Conservation (phyloP, 441 rosid species). For the Mallotus repandus region DNA sequence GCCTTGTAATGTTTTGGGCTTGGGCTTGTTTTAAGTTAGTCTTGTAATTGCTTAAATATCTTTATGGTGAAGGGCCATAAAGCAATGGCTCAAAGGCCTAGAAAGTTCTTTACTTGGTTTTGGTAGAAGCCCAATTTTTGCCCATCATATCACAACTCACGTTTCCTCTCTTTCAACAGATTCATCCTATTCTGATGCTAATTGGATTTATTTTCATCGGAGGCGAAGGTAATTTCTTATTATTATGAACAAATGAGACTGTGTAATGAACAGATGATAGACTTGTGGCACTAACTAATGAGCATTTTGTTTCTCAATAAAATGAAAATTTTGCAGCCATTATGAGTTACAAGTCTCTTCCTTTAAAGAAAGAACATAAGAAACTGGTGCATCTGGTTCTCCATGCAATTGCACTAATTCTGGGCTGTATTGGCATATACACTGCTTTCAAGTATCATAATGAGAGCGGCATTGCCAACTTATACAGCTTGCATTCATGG, state of each 20-base stretch:
- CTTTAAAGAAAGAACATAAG: constrained; percentile 66
- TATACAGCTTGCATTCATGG: constrained; percentile 97
- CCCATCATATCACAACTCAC: background rate
- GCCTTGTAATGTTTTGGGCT: too few relatives aligned
- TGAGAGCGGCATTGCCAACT: constrained; percentile 74
- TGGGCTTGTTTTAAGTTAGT: too few relatives aligned
- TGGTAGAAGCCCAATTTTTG: too few relatives aligned
- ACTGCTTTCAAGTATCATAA: constrained; percentile 88
- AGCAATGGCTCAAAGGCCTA: too few relatives aligned
- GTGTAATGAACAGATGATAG: background rate
- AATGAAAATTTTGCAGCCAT: constrained; percentile 49
- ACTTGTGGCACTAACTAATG: background rate
- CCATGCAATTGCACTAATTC: constrained; percentile 70
- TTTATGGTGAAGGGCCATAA: too few relatives aligned
- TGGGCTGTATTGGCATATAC: constrained; percentile 68
- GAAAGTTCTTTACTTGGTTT: too few relatives aligned
- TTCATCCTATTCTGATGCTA: constrained; percentile 90
- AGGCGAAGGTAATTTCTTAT: constrained; percentile 71
- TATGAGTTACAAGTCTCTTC: constrained; percentile 71
- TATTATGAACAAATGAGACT: too few relatives aligned
- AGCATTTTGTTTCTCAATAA: background rate
- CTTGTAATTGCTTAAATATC: too few relatives aligned
- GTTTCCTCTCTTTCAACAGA: constrained; percentile 35
- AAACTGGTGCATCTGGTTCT: constrained; percentile 72
- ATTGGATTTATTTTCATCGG: constrained; percentile 81